Base-by-base conservation (phyloP, 2,329 filamentous ascomycete genomes). In the Alternaria triticina region DNA sequence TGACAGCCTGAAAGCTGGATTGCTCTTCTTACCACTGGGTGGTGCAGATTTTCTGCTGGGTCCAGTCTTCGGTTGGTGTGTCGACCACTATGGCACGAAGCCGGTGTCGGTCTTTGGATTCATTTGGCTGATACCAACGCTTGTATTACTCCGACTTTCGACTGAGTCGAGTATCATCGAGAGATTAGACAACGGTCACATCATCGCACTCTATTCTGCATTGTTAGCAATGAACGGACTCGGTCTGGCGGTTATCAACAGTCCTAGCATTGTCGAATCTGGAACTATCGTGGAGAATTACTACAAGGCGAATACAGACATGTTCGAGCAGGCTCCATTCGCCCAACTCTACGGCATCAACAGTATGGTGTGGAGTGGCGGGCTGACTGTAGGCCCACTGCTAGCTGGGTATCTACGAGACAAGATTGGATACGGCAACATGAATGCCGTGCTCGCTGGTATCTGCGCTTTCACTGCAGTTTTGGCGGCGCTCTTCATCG, bases 291-390 rank as follows among this genome's bases (percentile, higher is more conserved):
- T 89, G 1, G 83, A 87, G 65, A 83, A 81, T 45, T 89, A 87
- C 69, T 83, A 87, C 63, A 80, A 83, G 49, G 83, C 83, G 1
- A 90, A 89, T 59, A 81, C 81, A 1, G 83, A 82, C 0, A 80
- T 87, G 54, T 90, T 89, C 66, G 47, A 86, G 1, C 80, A 85
- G 5, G 86, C 86, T 0, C 88, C 88, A 0, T 90, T 90, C 71
- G 88, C 88, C 2, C 89, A 91, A 75, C 81, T 90, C 0, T 91
- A 90, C 73, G 88, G 86, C 3, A 79, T 91, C 62, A 89, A 87
- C 69, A 87, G 85, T n/a, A 85, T 90, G 82, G 83, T 88, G 1
- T 90, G 89, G 74, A 86, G 85, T 62, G 77, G 82, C 0, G 89
- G 89, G 0, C 77, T 90, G 55, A 86, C 88, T 0, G 57, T 89